Evolutionary conservation across 805 yeast species (phyloP), one percentile per base, ranked within the genome.

Genomic region (Candida ipomoeae): DNA sequence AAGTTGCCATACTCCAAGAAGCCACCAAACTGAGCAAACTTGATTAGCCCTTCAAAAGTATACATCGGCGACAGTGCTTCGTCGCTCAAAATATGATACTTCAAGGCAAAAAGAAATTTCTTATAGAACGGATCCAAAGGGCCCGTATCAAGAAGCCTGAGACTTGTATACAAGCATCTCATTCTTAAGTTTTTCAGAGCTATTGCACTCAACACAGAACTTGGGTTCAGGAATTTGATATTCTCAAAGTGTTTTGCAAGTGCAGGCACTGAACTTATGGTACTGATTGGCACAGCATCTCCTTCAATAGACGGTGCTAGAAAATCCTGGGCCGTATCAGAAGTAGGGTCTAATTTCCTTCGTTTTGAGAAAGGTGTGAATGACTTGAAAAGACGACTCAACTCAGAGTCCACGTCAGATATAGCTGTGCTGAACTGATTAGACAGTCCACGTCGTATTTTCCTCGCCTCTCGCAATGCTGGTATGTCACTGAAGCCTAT

Each of bases 191-290:
- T 50, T 5, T 35, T 17, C 26, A 48, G 10, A 20, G 37, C 15
- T 6, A 38, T 6, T 29, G 18, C 41, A 10, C 50, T 40, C 17
- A 55, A 29, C 3, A 55, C 51, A 5, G 56, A 48, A 40, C 56
- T 54, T 17, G 55, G 58, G 38, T 60, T 62, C 21, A 59, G 40
- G 38, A 58, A 48, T 32, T 45, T 39, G 13, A 66, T 55, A 5
- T 52, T 51, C 32, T 61, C 60, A 8, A 63, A 53, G 32, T 57
- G 50, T 1, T 55, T 41, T 2, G 58, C 57, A 21, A 67, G 52
- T 11, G 49, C 44, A 6, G 52, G 44, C 11, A 62, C 45, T 0
- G 70, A 64, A 32, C 55, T 53, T 6, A 65, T 49, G 6, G 57
- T 33, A 23, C 37, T 45, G 17, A 55, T 53, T 10, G 49, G 42